Base-by-base conservation (phyloP, 208 protist genomes). In the Leishmania guyanensis region DNA sequence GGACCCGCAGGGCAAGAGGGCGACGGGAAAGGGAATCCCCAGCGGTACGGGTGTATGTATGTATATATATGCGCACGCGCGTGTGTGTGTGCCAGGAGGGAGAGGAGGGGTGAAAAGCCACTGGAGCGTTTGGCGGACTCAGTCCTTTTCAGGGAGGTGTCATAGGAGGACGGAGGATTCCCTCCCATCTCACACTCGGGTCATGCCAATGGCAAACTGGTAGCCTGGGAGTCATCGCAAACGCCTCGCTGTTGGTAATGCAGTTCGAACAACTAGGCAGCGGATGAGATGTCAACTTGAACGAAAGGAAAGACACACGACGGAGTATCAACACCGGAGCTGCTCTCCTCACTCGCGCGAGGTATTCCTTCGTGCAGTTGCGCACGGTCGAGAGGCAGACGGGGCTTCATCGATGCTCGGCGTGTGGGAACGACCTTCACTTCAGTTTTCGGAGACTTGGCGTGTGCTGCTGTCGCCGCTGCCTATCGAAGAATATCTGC, bases 381-480 rank as follows among this genome's bases (percentile, higher is more conserved):
- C 43, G 71, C 22, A 17, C 71, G 73, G 58, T 78, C 33, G 4
- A 83, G 73, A 53, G 75, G 50, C 29, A 73, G 64, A 4, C 68
- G 12, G 62, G 75, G 64, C 68, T 70, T 74, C 70, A 22, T 3
- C 70, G 20, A 46, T 4, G 70, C 22, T 56, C 46, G 56, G 20
- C 9, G 4, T 56, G 22, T 0, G 20, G 20, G 17, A 29, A 5
- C 4, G 17, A 5, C 10, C 17, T 36, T 71, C 39, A 36, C 66
- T 36, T 3, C n/a, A 5, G 22, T 48, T 6, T 62, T 56, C 54
- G 20, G 50, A 51, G 22, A 29, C 14, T 77, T 29, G 0, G 6
- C 73, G n/a, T 10, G 1, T 65, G 3, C 17, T 20, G 58, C 26
- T 53, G 36, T 39, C 36, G 75, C 22, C 33, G 62, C 58, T n/a